Evolutionary conservation across 75 land plant species (phyloP), one percentile per base, ranked within the genome.

Genomic region (Picea sitchensis): DNA sequence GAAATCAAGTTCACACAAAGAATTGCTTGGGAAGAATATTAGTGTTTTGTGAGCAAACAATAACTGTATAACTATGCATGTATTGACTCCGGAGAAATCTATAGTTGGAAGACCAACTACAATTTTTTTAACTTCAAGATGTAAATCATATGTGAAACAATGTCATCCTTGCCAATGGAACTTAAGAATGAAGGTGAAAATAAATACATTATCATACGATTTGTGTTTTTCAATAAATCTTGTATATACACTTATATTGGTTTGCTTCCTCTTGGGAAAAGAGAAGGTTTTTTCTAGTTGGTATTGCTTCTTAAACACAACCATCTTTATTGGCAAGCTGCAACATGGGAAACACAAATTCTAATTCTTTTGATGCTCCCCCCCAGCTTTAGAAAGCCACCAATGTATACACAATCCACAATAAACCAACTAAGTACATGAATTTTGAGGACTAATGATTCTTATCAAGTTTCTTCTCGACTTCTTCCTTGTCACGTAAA

Each of bases 391-490:
- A 90, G 87, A 80, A 98, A 95, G 73, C 94, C 98, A 82, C 98
- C 96, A 93, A 93, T 95, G 80, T 93, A 98, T 26, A 93, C 91
- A 76, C 98, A 96, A 84, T 98, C 99, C 14, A 98, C 98, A 58
- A 98, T 86, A 83, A 95, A 83, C 88, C 88, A 86, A 75, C 94
- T 90, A 54, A 98, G 74, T 64, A 90, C 83, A 81, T 98, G 96
- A 98, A 83, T 64, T 95, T 98, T 69, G 87, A 78, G 21, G 99
- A 92, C 99, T 98, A 98, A n/a, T 91, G 87, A 71, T 59, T 87
- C 81, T 93, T 95, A 77, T 98, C 99, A 59, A 98, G 92, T 83
- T 92, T 95, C 80, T 98, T 95, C 63, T 80, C 84, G 30, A 79
- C 60, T 84, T 92, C 99, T 73, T 95, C 98, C 72, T 98, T 98